phyloP scores from a whole-genome alignment of 495 filamentous ascomycete species.

The Hypoxylon lienhwacheense region DNA sequence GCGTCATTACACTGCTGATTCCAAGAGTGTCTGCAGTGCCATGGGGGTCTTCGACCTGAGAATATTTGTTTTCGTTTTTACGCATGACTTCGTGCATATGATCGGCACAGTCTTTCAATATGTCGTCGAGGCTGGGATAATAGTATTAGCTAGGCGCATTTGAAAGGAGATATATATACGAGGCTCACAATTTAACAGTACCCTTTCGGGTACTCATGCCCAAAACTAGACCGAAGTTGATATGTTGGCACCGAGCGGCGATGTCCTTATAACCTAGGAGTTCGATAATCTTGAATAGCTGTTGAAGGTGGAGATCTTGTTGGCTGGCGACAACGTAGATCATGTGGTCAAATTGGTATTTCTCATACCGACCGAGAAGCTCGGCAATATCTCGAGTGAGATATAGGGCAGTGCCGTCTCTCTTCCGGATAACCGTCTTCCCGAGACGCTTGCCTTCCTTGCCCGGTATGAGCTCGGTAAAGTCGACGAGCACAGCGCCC shows the following conservation, averaged over 20 bases:
- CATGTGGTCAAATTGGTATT: conserved; percentile 70
- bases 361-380: conserved; percentile 59
- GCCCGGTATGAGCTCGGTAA: conserved; percentile 69
- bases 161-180: not conserved
- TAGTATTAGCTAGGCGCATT: conserved; percentile 4
- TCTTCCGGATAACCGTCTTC: conserved; percentile 60
- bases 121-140: conserved; percentile 61
- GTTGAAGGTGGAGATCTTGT: conserved; percentile 64
- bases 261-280: conserved; percentile 62
- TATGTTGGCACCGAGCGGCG: conserved; percentile 58
- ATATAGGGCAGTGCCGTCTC: conserved; percentile 65
- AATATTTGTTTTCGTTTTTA: conserved; percentile 62
- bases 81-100: conserved; percentile 68
- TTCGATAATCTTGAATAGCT: conserved; percentile 66
- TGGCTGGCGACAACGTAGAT: conserved; percentile 66
- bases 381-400: conserved; percentile 68
- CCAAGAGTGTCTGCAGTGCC: conserved; percentile 60
- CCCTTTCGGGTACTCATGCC: conserved; percentile 68
- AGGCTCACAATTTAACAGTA: conserved; percentile 48
- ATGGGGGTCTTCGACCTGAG: conserved; percentile 60
- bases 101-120: conserved; percentile 61
- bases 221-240: conserved; percentile 64
- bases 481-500: conserved; percentile 86
- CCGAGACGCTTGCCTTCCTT: conserved; percentile 60
- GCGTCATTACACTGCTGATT: conserved; percentile 65